These are phyloP conservation scores for Botrytis fabae DNA, from an alignment of 2,329 filamentous ascomycete species.

Conservation along the genomic window DNA sequence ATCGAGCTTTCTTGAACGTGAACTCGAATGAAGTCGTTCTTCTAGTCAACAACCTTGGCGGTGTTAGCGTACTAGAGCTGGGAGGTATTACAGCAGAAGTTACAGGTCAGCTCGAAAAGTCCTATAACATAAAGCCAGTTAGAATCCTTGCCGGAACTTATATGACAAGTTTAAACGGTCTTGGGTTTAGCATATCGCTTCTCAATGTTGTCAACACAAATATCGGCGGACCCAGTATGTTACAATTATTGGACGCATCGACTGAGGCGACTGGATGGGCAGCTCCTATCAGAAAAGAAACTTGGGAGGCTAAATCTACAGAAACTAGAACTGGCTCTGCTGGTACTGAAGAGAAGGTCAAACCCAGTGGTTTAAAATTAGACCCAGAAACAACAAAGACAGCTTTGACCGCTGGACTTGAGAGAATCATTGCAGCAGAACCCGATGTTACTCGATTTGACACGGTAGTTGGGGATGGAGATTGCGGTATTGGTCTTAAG, in stretches of 20 bases:
- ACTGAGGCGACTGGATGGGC: slow-evolving; percentile 68
- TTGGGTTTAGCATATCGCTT: slow-evolving; percentile 69
- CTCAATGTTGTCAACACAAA: slow-evolving; percentile 60
- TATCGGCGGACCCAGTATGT: slow-evolving; percentile 49
- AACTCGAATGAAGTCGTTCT: slow-evolving; percentile 62
- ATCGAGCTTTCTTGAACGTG: slow-evolving; percentile 62
- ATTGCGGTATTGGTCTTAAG: slow-evolving; percentile 69
- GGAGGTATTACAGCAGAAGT: slow-evolving; percentile 68
- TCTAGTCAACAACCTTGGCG: slow-evolving; percentile 69
- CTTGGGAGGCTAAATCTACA: slow-evolving; percentile 54
- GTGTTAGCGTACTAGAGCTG: slow-evolving; percentile 66
- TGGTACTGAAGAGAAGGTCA: slow-evolving; percentile 38
- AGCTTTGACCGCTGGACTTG: slow-evolving; percentile 55
- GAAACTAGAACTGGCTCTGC: slow-evolving; percentile 37
- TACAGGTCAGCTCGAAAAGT: slow-evolving; percentile 56
- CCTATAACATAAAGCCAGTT: slow-evolving; percentile 60
- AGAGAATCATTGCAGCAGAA: slow-evolving; percentile 62
- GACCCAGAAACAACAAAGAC: slow-evolving; percentile 48
- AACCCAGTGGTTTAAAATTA: slow-evolving; percentile 39
- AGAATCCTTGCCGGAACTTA: slow-evolving; percentile 66
- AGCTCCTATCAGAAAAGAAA: slow-evolving; percentile 57
- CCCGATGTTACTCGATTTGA: slow-evolving; percentile 67
- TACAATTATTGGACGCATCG: slow-evolving; percentile 67
- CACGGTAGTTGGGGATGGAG: slow-evolving; percentile 70
- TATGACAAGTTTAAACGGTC: slow-evolving; percentile 70